Conservation (phyloP, 805 yeast species). For the Pichia rugopelliculosa region DNA sequence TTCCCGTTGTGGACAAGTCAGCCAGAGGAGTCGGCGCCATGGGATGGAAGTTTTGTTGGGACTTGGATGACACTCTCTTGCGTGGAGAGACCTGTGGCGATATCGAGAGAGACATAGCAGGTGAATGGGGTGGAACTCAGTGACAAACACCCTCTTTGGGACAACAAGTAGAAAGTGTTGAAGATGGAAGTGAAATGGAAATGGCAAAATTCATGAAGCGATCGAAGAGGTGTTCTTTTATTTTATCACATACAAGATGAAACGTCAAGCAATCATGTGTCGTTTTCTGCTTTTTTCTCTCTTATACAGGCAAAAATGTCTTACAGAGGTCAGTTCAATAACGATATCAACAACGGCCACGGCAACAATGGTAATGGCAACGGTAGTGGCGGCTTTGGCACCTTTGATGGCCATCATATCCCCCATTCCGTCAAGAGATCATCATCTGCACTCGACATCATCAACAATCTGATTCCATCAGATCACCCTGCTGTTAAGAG, state of each 20-base stretch:
- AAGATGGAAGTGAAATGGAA: neutral
- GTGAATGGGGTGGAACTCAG: neutral
- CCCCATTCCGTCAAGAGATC: slow-evolving; percentile 8
- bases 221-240: neutral
- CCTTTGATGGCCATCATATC: neutral
- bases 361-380: neutral
- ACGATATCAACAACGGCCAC: neutral
- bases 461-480: slow-evolving; percentile 26
- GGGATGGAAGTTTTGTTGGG: slow-evolving; percentile 27
- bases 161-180: neutral
- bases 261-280: too few relatives aligned
- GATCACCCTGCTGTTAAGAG: slow-evolving; percentile 27
- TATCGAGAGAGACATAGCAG: neutral
- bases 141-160: neutral
- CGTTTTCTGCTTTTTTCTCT: too few relatives aligned
- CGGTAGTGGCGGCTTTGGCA: neutral
- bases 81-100: slow-evolving; percentile 14
- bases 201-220: neutral
- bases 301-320: neutral
- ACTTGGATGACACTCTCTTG: slow-evolving; percentile 28
- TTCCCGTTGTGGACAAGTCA: slow-evolving; percentile 9
- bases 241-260: too few relatives aligned
- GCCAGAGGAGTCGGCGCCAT: slow-evolving; percentile 16
- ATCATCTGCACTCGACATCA: slow-evolving; percentile 17
- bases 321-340: neutral